These are phyloP conservation scores for Fremontodendron californicum DNA, from an alignment of 345 rosid genomes.

Conservation along the genomic window DNA sequence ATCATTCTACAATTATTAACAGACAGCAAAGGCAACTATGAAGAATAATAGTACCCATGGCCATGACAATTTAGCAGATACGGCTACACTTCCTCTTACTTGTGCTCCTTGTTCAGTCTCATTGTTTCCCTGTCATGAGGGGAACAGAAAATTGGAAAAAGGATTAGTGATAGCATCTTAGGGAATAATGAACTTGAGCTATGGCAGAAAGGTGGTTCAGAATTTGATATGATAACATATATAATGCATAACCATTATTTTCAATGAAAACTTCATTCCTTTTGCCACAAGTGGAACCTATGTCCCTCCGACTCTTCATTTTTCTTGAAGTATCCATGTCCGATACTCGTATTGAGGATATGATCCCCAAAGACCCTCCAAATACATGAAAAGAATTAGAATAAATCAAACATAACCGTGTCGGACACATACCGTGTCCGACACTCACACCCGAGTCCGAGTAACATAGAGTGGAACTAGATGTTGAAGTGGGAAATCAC, in stretches of 20 bases:
- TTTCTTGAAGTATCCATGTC: too few species aligned
- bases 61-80: slow-evolving; percentile 16
- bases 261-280: not conserved
- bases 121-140: slow-evolving; percentile 16
- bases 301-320: too few species aligned
- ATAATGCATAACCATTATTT: not conserved
- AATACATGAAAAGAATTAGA: too few species aligned
- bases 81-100: slow-evolving; percentile 8
- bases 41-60: slow-evolving; percentile 6
- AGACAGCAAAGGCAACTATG: not conserved
- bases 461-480: not conserved
- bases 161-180: not conserved
- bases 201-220: too few species aligned
- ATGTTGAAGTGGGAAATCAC: slow-evolving; percentile 9
- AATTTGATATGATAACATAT: not conserved
- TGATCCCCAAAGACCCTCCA: too few species aligned
- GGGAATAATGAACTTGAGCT: not conserved
- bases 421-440: too few species aligned
- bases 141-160: not conserved
- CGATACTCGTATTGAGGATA: too few species aligned
- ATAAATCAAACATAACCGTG: too few species aligned
- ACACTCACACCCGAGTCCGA: too few species aligned
- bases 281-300: too few species aligned
- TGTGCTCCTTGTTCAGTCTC: slow-evolving; percentile 11
- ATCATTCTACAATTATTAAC: not conserved